phyloP scores from a whole-genome alignment of 345 rosid genomes.

The Gossypioides kirkii region DNA sequence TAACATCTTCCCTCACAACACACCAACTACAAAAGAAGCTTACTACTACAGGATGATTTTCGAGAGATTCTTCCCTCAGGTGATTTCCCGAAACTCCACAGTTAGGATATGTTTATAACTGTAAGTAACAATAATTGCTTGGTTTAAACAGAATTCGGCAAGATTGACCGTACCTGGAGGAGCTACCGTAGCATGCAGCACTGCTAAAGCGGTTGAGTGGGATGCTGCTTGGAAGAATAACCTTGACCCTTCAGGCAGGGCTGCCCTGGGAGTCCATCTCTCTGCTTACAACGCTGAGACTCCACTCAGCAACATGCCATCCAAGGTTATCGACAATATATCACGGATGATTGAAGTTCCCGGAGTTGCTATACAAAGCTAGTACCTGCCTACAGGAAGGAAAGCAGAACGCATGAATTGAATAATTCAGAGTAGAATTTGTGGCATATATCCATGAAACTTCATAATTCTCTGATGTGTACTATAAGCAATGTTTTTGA shows the following conservation, averaged over 20 bases:
- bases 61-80: conserved; percentile 94
- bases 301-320: conserved; percentile 24
- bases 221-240: conserved; percentile 76
- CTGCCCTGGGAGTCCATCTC: conserved; percentile 81
- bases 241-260: conserved; percentile 92
- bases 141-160: conserved; percentile 60
- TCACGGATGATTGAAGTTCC: conserved; percentile 45
- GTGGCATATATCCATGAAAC: too few relatives aligned
- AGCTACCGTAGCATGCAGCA: conserved; percentile 86
- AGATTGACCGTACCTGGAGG: conserved; percentile 87
- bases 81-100: neutral
- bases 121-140: neutral
- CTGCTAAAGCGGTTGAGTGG: conserved; percentile 86
- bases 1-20: conserved; percentile 68
- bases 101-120: too few relatives aligned
- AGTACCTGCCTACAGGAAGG: conserved; percentile 3
- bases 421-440: too few relatives aligned
- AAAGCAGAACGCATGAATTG: neutral
- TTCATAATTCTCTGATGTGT: conserved; percentile 5
- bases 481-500: conserved; percentile 6
- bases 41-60: conserved; percentile 85
- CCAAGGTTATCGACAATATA: conserved; percentile 30
- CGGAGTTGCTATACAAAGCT: conserved; percentile 48
- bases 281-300: conserved; percentile 47
- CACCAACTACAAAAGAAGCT: conserved; percentile 82